These are phyloP conservation scores for Cystobasidium pallidum DNA, from an alignment of 1,284 basidiomycete species.

Conservation along the genomic window DNA sequence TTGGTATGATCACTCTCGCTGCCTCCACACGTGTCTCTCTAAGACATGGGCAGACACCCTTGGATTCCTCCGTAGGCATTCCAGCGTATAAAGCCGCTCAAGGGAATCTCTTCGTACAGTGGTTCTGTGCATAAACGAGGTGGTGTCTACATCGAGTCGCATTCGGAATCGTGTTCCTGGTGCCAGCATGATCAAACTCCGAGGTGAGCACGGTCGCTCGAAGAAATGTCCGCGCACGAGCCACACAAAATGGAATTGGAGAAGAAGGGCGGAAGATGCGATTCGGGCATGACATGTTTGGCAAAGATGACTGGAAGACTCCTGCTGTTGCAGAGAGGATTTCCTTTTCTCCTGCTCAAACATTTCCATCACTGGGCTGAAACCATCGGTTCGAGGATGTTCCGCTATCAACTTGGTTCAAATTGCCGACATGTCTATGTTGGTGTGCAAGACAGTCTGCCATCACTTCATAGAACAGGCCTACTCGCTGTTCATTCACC, in stretches of 20 bases:
- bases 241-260: background rate
- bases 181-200: background rate
- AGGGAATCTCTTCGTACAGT: no score
- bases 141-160: no score
- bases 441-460: no score
- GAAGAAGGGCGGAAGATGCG: slow-evolving; percentile 1
- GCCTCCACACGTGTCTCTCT: no score
- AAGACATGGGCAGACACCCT: no score
- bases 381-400: background rate
- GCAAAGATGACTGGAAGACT: slow-evolving; percentile 3
- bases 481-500: background rate
- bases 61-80: no score
- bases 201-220: background rate
- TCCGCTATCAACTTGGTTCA: background rate
- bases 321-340: background rate
- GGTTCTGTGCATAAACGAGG: no score
- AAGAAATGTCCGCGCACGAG: background rate
- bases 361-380: background rate
- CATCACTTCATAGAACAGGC: background rate
- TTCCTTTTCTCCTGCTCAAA: background rate
- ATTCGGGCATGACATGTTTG: slow-evolving; percentile 9
- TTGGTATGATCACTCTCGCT: no score
- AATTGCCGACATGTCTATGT: background rate
- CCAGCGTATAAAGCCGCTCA: no score
- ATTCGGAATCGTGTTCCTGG: no score